Percentiles rank a stretch among this genome's conserved stretches.
These are phyloP conservation scores for Fusarium nisikadoi DNA, from an alignment of 2,329 filamentous ascomycete species.

Conservation along the genomic window DNA sequence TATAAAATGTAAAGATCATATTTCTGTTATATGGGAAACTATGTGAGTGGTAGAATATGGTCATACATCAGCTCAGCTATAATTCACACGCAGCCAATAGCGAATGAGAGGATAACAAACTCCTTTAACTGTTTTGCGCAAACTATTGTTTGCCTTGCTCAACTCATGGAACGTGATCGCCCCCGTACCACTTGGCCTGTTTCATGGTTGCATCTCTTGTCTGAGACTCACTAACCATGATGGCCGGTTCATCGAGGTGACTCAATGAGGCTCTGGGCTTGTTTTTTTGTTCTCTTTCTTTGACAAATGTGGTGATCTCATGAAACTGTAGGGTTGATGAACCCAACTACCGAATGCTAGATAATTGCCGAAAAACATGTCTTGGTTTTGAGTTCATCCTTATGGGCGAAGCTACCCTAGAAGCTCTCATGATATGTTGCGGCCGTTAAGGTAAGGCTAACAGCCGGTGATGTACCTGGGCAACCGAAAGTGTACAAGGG, in stretches of 20 bases:
- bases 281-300: neutral
- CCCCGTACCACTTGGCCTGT: neutral
- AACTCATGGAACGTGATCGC: neutral
- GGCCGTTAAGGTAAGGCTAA: neutral
- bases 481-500: neutral
- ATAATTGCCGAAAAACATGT: neutral
- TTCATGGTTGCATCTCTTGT: too few species aligned
- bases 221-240: too few species aligned
- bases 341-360: neutral
- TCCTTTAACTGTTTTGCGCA: neutral
- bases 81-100: neutral
- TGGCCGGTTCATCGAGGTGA: accelerated
- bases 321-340: neutral
- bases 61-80: too few species aligned
- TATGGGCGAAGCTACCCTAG: neutral
- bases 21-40: neutral
- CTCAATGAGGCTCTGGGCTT: neutral
- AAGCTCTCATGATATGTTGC: constrained; percentile 7
- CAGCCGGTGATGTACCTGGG: neutral
- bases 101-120: neutral
- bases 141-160: too few species aligned
- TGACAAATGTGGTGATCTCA: neutral
- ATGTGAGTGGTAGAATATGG: neutral
- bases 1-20: neutral
- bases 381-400: neutral